A percentile compares a stretch with the other conserved stretches of the same genome.
These are phyloP conservation scores for Neopestalotiopsis rosae DNA, from an alignment of 2,329 filamentous ascomycete species.

Conservation along the genomic window DNA sequence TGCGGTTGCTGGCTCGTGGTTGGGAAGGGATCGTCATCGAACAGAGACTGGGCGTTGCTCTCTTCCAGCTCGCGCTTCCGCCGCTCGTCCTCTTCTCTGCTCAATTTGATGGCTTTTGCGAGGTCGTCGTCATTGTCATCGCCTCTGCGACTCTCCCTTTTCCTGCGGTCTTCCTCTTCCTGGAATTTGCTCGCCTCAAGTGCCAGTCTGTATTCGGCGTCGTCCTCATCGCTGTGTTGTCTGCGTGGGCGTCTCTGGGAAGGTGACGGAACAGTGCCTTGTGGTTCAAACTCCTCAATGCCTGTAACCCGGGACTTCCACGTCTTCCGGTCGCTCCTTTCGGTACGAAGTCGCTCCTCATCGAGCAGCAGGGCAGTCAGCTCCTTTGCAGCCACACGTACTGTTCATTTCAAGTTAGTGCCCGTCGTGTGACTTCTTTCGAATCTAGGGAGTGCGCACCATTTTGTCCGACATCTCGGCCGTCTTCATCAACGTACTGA, in stretches of 20 bases:
- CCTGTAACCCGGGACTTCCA: conserved; percentile 98
- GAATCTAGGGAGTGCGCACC: conserved; percentile 59
- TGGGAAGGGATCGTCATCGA: conserved; percentile 76
- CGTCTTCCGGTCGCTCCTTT: conserved; percentile 87
- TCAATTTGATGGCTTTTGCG: conserved; percentile 92
- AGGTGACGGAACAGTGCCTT: conserved; percentile 45
- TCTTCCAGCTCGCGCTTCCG: conserved; percentile 87
- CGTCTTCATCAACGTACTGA: conserved; percentile 94
- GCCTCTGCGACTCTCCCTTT: conserved; percentile 67
- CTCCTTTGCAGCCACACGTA: conserved; percentile 95
- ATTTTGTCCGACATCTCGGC: conserved; percentile 93
- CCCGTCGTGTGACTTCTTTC: too few relatives aligned
- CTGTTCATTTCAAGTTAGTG: conserved; percentile 51
- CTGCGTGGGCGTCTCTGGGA: conserved; percentile 52
- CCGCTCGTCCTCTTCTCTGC: conserved; percentile 91
- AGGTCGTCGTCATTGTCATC: conserved; percentile 77
- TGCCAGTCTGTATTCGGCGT: conserved; percentile 87
- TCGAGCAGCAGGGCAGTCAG: conserved; percentile 90
- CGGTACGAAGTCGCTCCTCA: conserved; percentile 87
- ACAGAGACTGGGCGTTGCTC: conserved; percentile 83
- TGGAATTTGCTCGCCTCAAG: conserved; percentile 95
- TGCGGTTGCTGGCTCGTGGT: conserved; percentile 66
- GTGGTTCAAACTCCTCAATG: conserved; percentile 77
- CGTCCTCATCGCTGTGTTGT: conserved; percentile 71
- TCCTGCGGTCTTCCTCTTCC: conserved; percentile 85